Evolutionary conservation across 352 stramenopile species (phyloP), one percentile per base, ranked within the genome.

Genomic region (Globisporangium rhizosaccharum): DNA sequence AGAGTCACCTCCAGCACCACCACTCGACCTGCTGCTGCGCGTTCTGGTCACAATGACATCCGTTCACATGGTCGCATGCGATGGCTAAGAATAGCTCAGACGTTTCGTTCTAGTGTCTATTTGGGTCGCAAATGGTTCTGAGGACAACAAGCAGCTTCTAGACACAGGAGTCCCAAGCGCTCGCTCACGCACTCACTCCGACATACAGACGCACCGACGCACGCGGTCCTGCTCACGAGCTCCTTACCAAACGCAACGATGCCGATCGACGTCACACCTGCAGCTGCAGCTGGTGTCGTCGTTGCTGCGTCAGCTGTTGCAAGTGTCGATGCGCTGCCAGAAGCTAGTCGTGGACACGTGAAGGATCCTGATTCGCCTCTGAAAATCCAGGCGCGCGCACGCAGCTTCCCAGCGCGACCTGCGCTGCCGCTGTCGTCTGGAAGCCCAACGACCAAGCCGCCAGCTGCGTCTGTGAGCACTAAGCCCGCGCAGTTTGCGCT

Each of bases 401-500:
- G 57, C 57, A 63, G 51, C 14, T 63, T 63, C 57, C 57, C 57
- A 42, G 11, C 26, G 30, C 51, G 51, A 26, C 50, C 28, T 5
- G 26, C 57, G 46, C 28, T 44, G 12, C n/a, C 18, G 11, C 36
- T 26, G 37, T 15, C 56, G 2, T 23, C 28, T 26, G 6, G 7
- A 6, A 51, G 42, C 25, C 28, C 59, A 5, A 49, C 18, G 5
- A 36, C 45, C 11, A 45, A 57, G 45, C 36, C 39, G 10, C 41
- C 42, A 8, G 26, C 5, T 8, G 10, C 18, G 4, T 20, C 51
- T 10, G 26, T 2, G 14, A 39, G 11, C 28, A 3, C 26, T 15
- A 65, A 54, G 46, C 59, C 44, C 1, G 30, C 42, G 15, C 61
- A 58, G 28, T 67, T 67, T 42, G 44, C 61, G 17, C 61, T 67